Conservation (phyloP, 495 filamentous ascomycete species). For the Xylaria nigripes region DNA sequence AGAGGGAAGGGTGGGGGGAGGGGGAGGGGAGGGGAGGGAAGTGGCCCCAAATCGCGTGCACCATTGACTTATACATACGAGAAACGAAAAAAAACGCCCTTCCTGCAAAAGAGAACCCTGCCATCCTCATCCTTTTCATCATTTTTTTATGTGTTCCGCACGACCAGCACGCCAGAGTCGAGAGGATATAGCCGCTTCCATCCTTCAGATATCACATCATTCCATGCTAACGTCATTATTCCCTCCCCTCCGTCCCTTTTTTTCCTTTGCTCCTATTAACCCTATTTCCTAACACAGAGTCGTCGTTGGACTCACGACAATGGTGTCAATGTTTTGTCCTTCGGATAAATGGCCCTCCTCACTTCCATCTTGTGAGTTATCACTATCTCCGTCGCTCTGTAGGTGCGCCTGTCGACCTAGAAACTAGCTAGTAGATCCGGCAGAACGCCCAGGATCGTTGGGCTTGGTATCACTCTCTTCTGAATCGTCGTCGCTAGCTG, state of each 20-base stretch:
- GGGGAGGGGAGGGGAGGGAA: background rate
- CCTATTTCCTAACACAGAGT: background rate
- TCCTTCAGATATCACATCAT: background rate
- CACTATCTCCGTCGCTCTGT: background rate
- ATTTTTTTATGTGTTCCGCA: conserved; percentile 7
- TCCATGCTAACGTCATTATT: background rate
- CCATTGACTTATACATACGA: too few relatives aligned
- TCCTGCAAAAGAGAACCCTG: background rate
- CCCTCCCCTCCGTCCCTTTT: background rate
- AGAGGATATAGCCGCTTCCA: background rate
- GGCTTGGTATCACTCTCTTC: conserved; percentile 30
- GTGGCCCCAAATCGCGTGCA: background rate
- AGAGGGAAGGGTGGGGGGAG: background rate
- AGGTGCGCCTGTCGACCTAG: conserved; percentile 12
- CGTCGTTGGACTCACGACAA: background rate
- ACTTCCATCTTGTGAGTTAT: background rate
- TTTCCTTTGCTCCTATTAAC: background rate
- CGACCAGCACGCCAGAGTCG: background rate
- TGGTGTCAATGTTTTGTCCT: background rate
- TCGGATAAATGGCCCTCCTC: background rate
- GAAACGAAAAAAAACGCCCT: background rate
- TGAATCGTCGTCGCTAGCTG: conserved; percentile 37
- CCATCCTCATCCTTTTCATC: background rate
- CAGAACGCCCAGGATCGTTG: conserved; percentile 20
- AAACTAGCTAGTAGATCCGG: conserved; percentile 23